Evolutionary conservation across 805 yeast species (phyloP), one percentile per base, ranked within the genome.

Genomic region (Nakazawaea wickerhamii): DNA sequence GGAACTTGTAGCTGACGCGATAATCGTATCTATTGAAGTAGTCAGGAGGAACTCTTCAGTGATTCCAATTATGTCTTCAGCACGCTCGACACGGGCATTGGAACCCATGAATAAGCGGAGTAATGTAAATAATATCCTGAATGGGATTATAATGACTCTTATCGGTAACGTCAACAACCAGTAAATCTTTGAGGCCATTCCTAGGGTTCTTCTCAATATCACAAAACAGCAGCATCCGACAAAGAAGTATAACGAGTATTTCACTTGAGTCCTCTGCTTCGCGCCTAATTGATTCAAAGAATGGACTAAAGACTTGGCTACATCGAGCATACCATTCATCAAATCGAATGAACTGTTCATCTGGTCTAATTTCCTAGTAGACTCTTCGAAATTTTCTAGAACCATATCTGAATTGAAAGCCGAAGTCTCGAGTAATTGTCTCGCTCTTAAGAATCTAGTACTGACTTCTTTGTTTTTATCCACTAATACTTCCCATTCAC

Each of bases 221-320:
- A 43, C 46, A 23, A 38, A 43, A 4, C 36, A 25, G 38, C 46
- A 43, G 19, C 42, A 34, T 9, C 28, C 31, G 13, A 38, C 14
- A 19, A 43, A 38, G 36, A 43, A 43, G n/a, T 38, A 43, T 14
- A 43, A 34, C 3, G 46, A 14, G 17, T 43, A 43, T 38, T 43
- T 43, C 11, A 43, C 38, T n/a, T 43, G 42, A 3, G 39, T 43
- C 28, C 73, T 65, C 48, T 76, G 81, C 4, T 62, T 57, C 41
- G 65, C 61, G 49, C 76, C 77, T 40, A 76, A 72, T 49, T 70
- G 72, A 47, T 75, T 78, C 32, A 76, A 75, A 38, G 70, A 65
- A 48, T 63, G 65, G 31, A 76, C 78, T 31, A 76, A 63, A 19
- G 65, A 64, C 36, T 63, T 65, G 1, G 79, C 70, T 40, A 60